Conservation (phyloP, 2,329 filamentous ascomycete genomes). For the Aspergillus hiratsukae region DNA sequence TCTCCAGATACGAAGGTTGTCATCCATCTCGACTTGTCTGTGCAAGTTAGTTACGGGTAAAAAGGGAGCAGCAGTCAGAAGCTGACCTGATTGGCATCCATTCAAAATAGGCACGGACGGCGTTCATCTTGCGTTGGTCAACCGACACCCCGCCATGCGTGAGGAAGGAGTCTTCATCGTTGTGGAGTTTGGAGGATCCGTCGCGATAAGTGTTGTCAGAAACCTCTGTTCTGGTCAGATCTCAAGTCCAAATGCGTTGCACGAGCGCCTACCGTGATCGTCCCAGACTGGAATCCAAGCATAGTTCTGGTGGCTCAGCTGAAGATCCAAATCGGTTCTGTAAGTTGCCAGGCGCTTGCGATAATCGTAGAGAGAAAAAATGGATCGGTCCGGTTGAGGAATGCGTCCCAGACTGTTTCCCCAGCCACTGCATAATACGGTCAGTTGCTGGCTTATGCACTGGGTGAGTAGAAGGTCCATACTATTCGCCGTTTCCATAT, state of each 20-base stretch:
- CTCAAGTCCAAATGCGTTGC: constrained; percentile 1
- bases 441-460: background rate
- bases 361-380: constrained; percentile 48
- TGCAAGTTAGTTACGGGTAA: constrained; percentile 22
- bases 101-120: constrained; percentile 66
- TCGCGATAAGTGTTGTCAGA: constrained; percentile 63
- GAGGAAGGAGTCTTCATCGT: constrained; percentile 63
- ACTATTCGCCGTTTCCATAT: constrained; percentile 40
- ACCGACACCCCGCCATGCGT: constrained; percentile 57
- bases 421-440: constrained; percentile 34
- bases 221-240: constrained; percentile 42
- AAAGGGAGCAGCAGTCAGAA: constrained; percentile 11
- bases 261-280: constrained; percentile 46
- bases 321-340: constrained; percentile 58
- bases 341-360: constrained; percentile 56
- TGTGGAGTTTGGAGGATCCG: constrained; percentile 58
- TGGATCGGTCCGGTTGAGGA: constrained; percentile 50
- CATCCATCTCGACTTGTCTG: constrained; percentile 63
- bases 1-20: constrained; percentile 65
- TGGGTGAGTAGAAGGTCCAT: constrained; percentile 7
- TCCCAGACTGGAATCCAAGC: constrained; percentile 64
- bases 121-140: constrained; percentile 70
- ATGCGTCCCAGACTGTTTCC: constrained; percentile 51
- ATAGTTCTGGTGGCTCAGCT: constrained; percentile 52
- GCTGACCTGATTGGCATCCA: constrained; percentile 55